A percentile compares a stretch with the other conserved stretches of the same genome.
Evolutionary conservation across 768 basidiomycete genomes (phyloP).

Genomic region (Leccinum disarticulatum): DNA sequence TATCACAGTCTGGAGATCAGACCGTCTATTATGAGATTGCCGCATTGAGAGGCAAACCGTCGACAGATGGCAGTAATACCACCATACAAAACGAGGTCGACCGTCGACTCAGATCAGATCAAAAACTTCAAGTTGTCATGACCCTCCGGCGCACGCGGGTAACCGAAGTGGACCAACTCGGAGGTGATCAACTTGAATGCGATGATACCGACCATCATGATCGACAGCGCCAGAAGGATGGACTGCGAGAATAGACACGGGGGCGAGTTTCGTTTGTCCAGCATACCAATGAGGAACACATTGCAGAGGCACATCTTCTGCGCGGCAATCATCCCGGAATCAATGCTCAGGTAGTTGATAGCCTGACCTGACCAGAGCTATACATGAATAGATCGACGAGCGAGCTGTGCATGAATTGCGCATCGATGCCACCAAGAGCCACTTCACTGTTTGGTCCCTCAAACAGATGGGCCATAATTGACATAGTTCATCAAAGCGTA

Average conservation of each 20-base stretch:
- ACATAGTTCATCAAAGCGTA: constrained; percentile 88
- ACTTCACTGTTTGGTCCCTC: constrained; percentile 45
- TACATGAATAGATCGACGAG: constrained; percentile 76
- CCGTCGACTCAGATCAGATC: no score
- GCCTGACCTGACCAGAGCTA: constrained; percentile 60
- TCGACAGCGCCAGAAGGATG: constrained; percentile 81
- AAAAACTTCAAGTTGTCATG: constrained; percentile 51
- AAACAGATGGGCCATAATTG: constrained; percentile 60
- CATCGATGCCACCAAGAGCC: constrained; percentile 43
- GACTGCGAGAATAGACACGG: constrained; percentile 88
- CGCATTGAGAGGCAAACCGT: no score
- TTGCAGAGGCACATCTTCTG: constrained; percentile 45
- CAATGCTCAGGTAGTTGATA: constrained; percentile 60
- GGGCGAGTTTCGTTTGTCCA: constrained; percentile 88
- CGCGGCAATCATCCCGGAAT: constrained; percentile 52
- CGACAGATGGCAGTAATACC: no score
- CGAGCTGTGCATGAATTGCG: constrained; percentile 65
- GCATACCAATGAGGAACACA: constrained; percentile 85
- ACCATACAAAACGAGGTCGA: no score
- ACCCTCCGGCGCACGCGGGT: constrained; percentile 82
- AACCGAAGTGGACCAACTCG: constrained; percentile 63
- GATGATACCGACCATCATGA: constrained; percentile 92
- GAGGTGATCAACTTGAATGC: constrained; percentile 96
- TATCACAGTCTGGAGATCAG: no score
- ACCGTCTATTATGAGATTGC: no score